These are phyloP conservation scores for Cicer yamashitae DNA, from an alignment of 306 rosid species.

Conservation along the genomic window DNA sequence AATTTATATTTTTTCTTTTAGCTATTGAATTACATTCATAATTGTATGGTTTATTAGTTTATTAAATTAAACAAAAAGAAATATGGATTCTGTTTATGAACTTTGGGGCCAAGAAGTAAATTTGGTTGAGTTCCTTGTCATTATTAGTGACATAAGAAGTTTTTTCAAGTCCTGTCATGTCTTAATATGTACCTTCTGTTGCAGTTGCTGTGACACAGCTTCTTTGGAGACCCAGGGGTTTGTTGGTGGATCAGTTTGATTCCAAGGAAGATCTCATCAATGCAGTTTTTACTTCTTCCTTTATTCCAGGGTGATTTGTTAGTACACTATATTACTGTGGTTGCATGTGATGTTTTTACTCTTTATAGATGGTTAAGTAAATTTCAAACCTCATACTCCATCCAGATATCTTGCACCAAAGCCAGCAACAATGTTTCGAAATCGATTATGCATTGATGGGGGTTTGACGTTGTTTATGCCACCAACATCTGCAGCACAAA, in stretches of 20 bases:
- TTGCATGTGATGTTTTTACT: conserved; percentile 35
- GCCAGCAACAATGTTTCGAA: conserved; percentile 83
- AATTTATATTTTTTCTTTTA: background rate
- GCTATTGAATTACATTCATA: conserved; percentile 20
- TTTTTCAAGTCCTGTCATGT: conserved; percentile 8
- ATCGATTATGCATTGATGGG: conserved; percentile 91
- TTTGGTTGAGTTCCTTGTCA: conserved; percentile 16
- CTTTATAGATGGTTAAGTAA: conserved; percentile 5
- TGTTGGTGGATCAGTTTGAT: conserved; percentile 91
- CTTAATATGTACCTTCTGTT: conserved; percentile 38
- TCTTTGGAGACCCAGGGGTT: conserved; percentile 92
- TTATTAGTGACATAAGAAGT: background rate
- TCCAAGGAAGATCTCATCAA: conserved; percentile 97
- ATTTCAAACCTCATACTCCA: conserved; percentile 24
- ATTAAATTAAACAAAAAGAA: too few relatives aligned
- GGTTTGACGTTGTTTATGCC: conserved; percentile 97
- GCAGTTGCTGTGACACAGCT: conserved; percentile 96
- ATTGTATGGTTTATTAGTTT: background rate
- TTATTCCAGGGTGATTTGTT: conserved; percentile 92
- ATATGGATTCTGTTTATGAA: background rate
- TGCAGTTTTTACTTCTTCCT: conserved; percentile 97
- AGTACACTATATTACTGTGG: conserved; percentile 37
- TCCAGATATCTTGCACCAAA: conserved; percentile 92
- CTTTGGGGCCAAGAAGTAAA: conserved; percentile 14
- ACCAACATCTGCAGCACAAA: conserved; percentile 85